Percentiles rank a stretch among this genome's conserved stretches.
These are phyloP conservation scores for Leccinum disarticulatum DNA, from an alignment of 768 basidiomycete genomes.

Conservation along the genomic window DNA sequence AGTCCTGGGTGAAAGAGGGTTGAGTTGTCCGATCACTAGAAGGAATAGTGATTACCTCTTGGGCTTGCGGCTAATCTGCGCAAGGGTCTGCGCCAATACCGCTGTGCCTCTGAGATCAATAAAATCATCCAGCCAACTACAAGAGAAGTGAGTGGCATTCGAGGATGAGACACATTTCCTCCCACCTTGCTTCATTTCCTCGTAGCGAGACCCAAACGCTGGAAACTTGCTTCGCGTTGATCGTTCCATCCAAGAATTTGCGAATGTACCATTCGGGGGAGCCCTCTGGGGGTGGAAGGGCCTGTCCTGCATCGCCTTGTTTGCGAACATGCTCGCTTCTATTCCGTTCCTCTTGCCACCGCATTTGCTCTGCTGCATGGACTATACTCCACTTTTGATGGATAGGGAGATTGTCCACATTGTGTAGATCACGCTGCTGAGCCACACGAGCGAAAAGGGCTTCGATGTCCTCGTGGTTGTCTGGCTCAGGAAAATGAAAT, in stretches of 20 bases:
- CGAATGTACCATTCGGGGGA: slow-evolving; percentile 93
- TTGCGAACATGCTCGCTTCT: slow-evolving; percentile 61
- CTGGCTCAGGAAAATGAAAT: slow-evolving; percentile 78
- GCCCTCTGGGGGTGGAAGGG: slow-evolving; percentile 55
- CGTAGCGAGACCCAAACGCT: slow-evolving; percentile 76
- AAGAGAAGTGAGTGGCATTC: slow-evolving; percentile 18
- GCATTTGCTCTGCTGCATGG: slow-evolving; percentile 74
- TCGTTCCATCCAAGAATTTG: slow-evolving; percentile 84
- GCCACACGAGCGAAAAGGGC: slow-evolving; percentile 76
- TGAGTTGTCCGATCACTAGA: background rate
- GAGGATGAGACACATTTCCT: slow-evolving; percentile 6
- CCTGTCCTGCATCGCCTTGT: slow-evolving; percentile 58
- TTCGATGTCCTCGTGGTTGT: slow-evolving; percentile 75
- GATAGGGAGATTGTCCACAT: slow-evolving; percentile 57
- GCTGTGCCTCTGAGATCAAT: slow-evolving; percentile 77
- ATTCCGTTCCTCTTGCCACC: slow-evolving; percentile 72
- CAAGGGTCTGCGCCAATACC: slow-evolving; percentile 77
- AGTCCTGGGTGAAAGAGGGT: slow-evolving; percentile 13
- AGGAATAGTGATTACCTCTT: slow-evolving; percentile 49
- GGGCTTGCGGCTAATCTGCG: slow-evolving; percentile 72
- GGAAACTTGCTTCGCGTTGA: slow-evolving; percentile 77
- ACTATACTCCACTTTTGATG: slow-evolving; percentile 95
- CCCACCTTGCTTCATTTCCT: slow-evolving; percentile 77
- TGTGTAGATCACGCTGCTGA: slow-evolving; percentile 63
- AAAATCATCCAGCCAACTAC: slow-evolving; percentile 80